Evolutionary conservation across 2,329 filamentous ascomycete species (phyloP).

Genomic region (Epicoccum nigrum): DNA sequence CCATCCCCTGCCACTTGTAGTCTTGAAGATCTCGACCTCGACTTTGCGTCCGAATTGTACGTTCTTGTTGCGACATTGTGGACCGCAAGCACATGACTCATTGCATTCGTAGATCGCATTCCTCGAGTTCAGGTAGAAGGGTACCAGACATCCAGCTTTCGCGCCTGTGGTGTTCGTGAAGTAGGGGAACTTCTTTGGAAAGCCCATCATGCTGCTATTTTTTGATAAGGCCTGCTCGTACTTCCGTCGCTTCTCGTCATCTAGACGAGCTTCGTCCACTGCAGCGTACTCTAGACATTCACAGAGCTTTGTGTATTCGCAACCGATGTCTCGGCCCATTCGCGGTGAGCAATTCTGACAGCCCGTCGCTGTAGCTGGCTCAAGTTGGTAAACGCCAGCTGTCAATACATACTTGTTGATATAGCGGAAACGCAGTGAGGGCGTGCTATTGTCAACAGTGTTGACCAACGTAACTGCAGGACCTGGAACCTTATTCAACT

Average conservation of each 20-base stretch:
- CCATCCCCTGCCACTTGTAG: constrained; percentile 72
- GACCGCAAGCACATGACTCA: constrained; percentile 68
- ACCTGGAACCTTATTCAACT: constrained; percentile 39
- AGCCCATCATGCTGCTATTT: constrained; percentile 38
- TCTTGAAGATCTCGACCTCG: constrained; percentile 78
- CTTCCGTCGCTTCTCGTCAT: constrained; percentile 28
- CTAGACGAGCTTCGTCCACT: constrained; percentile 50
- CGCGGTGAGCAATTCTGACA: constrained; percentile 67
- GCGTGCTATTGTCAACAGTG: constrained; percentile 59
- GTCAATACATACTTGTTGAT: constrained; percentile 65
- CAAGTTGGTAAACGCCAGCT: constrained; percentile 64
- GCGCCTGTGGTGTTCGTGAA: constrained; percentile 42
- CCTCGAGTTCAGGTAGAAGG: constrained; percentile 52
- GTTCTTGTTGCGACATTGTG: constrained; percentile 73
- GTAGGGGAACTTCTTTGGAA: constrained; percentile 68
- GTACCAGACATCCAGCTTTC: constrained; percentile 40
- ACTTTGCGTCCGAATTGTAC: constrained; percentile 76
- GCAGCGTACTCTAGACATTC: constrained; percentile 70
- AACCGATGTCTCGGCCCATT: constrained; percentile 59
- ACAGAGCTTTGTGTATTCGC: constrained; percentile 69
- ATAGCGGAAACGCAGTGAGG: constrained; percentile 70
- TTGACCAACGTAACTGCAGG: constrained; percentile 67
- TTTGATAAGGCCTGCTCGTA: constrained; percentile 27
- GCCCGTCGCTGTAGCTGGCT: constrained; percentile 68
- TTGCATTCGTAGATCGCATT: constrained; percentile 81